phyloP scores from a whole-genome alignment of 345 rosid species.

The Euphorbia lathyris region DNA sequence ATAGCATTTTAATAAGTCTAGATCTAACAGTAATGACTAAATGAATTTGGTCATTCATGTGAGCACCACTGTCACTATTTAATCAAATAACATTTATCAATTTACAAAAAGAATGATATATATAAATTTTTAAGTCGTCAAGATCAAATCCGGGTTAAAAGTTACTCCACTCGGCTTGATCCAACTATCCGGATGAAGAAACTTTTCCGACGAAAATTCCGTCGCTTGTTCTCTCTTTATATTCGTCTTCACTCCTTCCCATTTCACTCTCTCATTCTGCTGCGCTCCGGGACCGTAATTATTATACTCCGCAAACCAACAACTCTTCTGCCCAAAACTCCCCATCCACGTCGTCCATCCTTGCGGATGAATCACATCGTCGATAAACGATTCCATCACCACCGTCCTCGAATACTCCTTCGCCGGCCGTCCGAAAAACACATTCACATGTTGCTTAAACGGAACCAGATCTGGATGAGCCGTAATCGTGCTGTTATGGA shows the following conservation, averaged over 20 bases:
- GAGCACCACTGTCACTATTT: too few species aligned
- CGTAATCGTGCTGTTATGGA: constrained; percentile 66
- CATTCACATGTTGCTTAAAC: constrained; percentile 27
- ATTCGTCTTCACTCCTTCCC: constrained; percentile 54
- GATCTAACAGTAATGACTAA: too few species aligned
- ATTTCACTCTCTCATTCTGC: constrained; percentile 39
- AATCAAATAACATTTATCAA: too few species aligned
- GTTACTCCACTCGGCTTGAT: constrained; percentile 49
- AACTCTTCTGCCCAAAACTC: constrained; percentile 42
- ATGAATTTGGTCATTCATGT: too few species aligned
- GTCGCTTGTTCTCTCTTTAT: constrained; percentile 29
- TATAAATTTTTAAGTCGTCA: neutral
- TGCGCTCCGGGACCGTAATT: constrained; percentile 70
- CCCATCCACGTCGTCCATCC: constrained; percentile 75
- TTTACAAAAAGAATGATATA: too few species aligned
- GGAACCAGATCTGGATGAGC: constrained; percentile 40
- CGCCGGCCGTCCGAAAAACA: constrained; percentile 78
- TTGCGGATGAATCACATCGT: constrained; percentile 43
- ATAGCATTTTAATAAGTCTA: too few species aligned
- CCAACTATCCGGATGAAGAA: constrained; percentile 51
- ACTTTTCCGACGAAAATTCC: constrained; percentile 37
- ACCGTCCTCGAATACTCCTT: constrained; percentile 53
- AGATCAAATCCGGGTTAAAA: constrained; percentile 11
- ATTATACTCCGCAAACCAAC: constrained; percentile 50
- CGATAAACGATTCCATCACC: constrained; percentile 62